A percentile compares a stretch with the other conserved stretches of the same genome.
phyloP scores from a whole-genome alignment of 78 protist species.

The Pelomyxa schiedti region DNA sequence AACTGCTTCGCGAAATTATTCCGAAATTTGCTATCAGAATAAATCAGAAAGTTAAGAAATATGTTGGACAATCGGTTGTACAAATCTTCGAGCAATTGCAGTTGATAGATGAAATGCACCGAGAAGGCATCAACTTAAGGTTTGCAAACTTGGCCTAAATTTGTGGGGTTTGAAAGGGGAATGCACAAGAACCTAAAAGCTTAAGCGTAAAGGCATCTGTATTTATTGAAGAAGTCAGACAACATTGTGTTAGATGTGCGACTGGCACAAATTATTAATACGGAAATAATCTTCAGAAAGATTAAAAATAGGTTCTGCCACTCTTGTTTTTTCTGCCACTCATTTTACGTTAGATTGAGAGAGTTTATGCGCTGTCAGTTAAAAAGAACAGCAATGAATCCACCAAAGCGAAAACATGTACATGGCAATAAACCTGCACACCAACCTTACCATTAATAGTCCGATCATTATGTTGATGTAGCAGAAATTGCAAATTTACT shows the following conservation, averaged over 20 bases:
- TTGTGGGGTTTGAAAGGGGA: too few relatives aligned
- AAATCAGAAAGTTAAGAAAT: conserved; percentile 13
- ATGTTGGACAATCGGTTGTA: background rate
- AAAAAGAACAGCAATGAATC: too few relatives aligned
- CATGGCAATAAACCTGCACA: background rate
- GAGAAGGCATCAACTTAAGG: conserved; percentile 44
- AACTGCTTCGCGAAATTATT: conserved; percentile 18
- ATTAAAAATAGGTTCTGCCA: conserved; percentile 28
- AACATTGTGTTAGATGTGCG: conserved; percentile 16
- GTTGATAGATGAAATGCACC: conserved; percentile 32
- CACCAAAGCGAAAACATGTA: too few relatives aligned
- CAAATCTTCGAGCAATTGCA: conserved; percentile 5
- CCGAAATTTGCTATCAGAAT: conserved; percentile 16
- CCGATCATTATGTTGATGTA: too few relatives aligned
- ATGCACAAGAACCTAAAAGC: too few relatives aligned
- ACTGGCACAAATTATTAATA: conserved; percentile 18
- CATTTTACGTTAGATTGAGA: too few relatives aligned
- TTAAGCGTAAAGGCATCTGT: too few relatives aligned
- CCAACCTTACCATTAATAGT: background rate
- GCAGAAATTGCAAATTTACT: background rate
- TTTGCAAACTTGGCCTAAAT: too few relatives aligned
- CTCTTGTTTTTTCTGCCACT: too few relatives aligned
- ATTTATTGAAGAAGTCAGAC: conserved; percentile 18
- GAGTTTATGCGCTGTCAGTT: too few relatives aligned
- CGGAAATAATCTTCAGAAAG: conserved; percentile 29